Conservation (phyloP, 805 yeast species). For the Ogataea glucozyma region DNA sequence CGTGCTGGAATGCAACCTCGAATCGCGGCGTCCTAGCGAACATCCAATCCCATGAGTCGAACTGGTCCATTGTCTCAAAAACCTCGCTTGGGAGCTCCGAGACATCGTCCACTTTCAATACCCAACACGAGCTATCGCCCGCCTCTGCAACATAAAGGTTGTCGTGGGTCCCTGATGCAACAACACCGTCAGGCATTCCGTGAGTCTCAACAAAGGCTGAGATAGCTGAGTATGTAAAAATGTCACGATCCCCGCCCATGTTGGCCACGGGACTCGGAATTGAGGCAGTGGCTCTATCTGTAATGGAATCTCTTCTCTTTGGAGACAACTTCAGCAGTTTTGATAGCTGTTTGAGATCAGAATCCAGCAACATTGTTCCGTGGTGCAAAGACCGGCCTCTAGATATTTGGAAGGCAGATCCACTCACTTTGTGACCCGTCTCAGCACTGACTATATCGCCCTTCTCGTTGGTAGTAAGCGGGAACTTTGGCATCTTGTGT, state of each 20-base stretch:
- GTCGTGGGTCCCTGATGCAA: constrained; percentile 8
- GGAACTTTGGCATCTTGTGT: constrained; percentile 19
- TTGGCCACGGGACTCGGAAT: constrained; percentile 82
- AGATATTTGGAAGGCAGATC: constrained; percentile 88
- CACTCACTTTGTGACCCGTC: constrained; percentile 67
- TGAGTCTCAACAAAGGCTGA: constrained; percentile 39
- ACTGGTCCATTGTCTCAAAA: constrained; percentile 37
- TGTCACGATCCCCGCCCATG: constrained; percentile 45
- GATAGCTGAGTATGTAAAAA: constrained; percentile 48
- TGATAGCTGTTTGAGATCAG: constrained; percentile 60
- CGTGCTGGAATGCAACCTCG: constrained; percentile 46
- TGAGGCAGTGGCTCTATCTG: constrained; percentile 55
- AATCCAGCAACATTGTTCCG: constrained; percentile 86
- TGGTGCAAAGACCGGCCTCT: constrained; percentile 87
- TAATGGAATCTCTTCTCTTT: constrained; percentile 22
- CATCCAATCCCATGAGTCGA: constrained; percentile 70
- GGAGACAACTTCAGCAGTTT: constrained; percentile 48
- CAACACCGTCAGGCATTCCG: constrained; percentile 14
- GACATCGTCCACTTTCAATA: constrained; percentile 28
- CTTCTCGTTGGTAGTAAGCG: constrained; percentile 60
- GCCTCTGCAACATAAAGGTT: constrained; percentile 15
- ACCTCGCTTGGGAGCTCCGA: constrained; percentile 41
- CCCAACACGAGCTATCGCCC: constrained; percentile 19
- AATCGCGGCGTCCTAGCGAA: constrained; percentile 79
- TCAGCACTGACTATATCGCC: constrained; percentile 70